Evolutionary conservation across 495 filamentous ascomycete species (phyloP), one percentile per base, ranked within the genome.

Genomic region (Penicillium steckii): DNA sequence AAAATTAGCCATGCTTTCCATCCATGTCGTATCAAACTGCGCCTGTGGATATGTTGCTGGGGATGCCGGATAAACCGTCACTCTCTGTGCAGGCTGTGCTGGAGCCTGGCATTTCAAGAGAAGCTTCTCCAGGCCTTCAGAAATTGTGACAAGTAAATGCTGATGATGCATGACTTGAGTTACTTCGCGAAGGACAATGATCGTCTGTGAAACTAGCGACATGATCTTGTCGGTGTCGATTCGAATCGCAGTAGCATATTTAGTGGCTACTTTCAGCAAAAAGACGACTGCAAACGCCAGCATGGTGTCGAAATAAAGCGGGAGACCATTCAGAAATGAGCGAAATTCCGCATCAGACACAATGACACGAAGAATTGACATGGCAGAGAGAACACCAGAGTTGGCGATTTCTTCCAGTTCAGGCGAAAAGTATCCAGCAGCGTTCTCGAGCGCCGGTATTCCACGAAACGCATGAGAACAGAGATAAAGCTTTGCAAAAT

Each of bases 401-500:
- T 70, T 66, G 38, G 63, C 64, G 19, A 70, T 65, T 33, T 66
- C 60, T 47, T 68, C 60, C 29, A 72, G 26, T 22, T 65, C 67
- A n/a, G 59, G 53, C 0, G 57, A 46, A 21, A 64, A 41, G 22
- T 26, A 56, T 12, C 50, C 51, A 13, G 44, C 17, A 9, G 35
- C 40, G 10, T 43, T 40, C 25, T 54, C 53, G 0, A 32, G 48
- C 1, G 46, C 44, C 8, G 55, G 46, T 2, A 56, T 42, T 6
- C 70, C 70, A 8, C 68, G 60, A 44, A 72, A 67, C 8, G 63
- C 61, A 50, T 72, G 67, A 2, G 69, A 73, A 45, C 55, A 68
- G 27, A 72, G 67, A 40, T 71, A 67, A 2, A 69, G 57, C 53
- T 70, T 70, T 15, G 65, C 67, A 26, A 68, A 68, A 10, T 66